A percentile compares a stretch with the other conserved stretches of the same genome.
Evolutionary conservation across 108 stramenopile genomes (phyloP).

Genomic region (Pseudonitzschia pungens): DNA sequence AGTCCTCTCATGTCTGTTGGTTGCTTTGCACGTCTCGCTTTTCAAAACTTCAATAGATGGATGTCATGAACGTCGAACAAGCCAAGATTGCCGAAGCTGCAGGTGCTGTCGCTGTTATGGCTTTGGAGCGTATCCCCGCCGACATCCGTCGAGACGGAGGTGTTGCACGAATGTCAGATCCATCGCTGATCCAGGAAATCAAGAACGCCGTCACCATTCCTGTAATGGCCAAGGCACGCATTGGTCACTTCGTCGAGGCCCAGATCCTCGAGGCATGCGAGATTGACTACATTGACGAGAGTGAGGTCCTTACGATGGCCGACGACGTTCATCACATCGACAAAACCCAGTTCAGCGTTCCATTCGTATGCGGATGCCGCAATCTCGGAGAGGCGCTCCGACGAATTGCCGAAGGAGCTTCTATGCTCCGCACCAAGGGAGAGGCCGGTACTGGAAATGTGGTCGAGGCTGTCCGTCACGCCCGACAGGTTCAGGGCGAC

Average conservation of each 20-base stretch:
- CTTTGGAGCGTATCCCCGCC: conserved; percentile 98
- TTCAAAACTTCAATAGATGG: conserved; percentile 64
- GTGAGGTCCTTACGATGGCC: conserved; percentile 99
- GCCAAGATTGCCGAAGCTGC: conserved; percentile 97
- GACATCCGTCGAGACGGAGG: conserved; percentile 99
- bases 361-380: conserved; percentile 99
- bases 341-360: conserved; percentile 94
- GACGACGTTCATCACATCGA: conserved; percentile 99
- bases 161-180: conserved; percentile 98
- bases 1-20: not conserved
- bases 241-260: conserved; percentile 99
- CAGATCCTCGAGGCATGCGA: conserved; percentile 98
- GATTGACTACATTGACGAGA: conserved; percentile 99
- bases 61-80: conserved; percentile 95
- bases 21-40: not conserved
- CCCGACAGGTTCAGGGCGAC: conserved; percentile 87
- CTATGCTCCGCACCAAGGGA: conserved; percentile 99
- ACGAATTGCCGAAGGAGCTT: conserved; percentile 95
- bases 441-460: conserved; percentile 99
- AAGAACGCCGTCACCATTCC: conserved; percentile 99
- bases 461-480: conserved; percentile 98
- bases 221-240: conserved; percentile 99
- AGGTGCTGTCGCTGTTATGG: conserved; percentile 99
- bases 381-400: conserved; percentile 98
- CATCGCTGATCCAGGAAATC: conserved; percentile 95